phyloP scores from a whole-genome alignment of 768 basidiomycete species.

The Leccinum disarticulatum region DNA sequence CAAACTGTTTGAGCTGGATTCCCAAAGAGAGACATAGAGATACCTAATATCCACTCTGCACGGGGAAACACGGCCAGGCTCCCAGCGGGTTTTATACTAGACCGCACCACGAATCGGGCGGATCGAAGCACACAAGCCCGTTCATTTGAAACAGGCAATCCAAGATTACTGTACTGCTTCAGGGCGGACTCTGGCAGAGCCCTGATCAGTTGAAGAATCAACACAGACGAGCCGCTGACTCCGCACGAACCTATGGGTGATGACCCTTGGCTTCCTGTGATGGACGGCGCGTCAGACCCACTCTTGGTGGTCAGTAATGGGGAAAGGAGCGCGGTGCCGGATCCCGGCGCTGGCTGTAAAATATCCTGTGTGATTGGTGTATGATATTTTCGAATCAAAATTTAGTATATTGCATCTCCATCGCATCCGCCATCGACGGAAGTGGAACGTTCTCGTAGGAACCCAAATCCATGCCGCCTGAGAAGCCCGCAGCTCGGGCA shows the following conservation, averaged over 20 bases:
- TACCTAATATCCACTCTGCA: constrained; percentile 13
- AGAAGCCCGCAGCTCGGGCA: constrained; percentile 17
- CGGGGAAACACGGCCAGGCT: constrained; percentile 6
- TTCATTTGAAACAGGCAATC: constrained; percentile 6
- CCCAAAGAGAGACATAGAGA: constrained; percentile 21
- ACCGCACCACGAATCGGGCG: constrained; percentile 6
- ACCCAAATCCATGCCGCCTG: constrained; percentile 7
- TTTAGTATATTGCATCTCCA: constrained; percentile 13
- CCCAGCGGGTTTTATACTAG: constrained; percentile 15
- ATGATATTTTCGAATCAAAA: not conserved
- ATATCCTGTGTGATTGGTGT: not conserved
- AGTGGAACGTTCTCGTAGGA: constrained; percentile 6
- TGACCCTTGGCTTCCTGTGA: not conserved
- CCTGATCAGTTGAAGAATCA: not conserved
- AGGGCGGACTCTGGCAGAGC: not conserved
- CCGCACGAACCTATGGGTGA: not conserved
- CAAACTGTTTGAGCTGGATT: constrained; percentile 22
- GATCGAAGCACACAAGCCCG: constrained; percentile 5
- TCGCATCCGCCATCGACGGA: constrained; percentile 31
- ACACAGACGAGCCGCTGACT: constrained; percentile 6
- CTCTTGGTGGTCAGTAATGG: not conserved
- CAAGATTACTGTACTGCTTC: constrained; percentile 3
- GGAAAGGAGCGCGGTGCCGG: not conserved
- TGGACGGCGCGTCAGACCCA: not conserved
- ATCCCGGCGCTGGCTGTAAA: not conserved